Evolutionary conservation across 2,329 filamentous ascomycete genomes (phyloP).

Genomic region (Phialocephala sp.): DNA sequence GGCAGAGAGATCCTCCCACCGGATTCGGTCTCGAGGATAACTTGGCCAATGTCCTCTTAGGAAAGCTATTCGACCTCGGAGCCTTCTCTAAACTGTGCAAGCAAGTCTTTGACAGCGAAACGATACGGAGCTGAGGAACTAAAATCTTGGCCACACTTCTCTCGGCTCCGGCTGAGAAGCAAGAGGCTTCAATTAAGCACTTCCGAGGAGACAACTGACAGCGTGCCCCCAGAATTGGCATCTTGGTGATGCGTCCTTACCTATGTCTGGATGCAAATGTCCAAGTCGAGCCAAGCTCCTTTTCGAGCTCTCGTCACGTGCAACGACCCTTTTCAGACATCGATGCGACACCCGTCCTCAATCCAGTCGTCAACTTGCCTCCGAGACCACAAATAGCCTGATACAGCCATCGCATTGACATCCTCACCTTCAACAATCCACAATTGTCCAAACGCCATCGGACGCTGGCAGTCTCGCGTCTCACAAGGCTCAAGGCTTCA

Average conservation of each 20-base stretch:
- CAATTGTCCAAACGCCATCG: slow-evolving; percentile 10
- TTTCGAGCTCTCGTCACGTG: background rate
- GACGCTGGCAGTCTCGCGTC: background rate
- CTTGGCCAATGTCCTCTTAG: background rate
- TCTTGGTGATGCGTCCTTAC: background rate
- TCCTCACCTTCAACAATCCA: background rate
- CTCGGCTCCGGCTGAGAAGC: background rate
- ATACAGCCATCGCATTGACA: slow-evolving; percentile 10
- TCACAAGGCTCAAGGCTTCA: background rate
- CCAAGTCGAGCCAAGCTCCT: background rate
- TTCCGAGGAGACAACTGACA: background rate
- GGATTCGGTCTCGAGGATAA: background rate
- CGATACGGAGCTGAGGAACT: background rate
- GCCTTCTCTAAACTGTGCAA: background rate
- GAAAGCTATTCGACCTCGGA: background rate
- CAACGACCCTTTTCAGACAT: background rate
- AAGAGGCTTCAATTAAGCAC: background rate
- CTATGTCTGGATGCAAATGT: background rate
- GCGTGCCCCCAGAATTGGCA: background rate
- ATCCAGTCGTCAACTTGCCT: background rate
- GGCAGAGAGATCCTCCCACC: background rate
- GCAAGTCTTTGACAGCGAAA: slow-evolving; percentile 6
- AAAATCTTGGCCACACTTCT: background rate
- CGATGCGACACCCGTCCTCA: slow-evolving; percentile 3
- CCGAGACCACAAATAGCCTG: slow-evolving; percentile 3